Evolutionary conservation across 2,329 filamentous ascomycete genomes (phyloP).

Genomic region (Podosphaera aphanis): DNA sequence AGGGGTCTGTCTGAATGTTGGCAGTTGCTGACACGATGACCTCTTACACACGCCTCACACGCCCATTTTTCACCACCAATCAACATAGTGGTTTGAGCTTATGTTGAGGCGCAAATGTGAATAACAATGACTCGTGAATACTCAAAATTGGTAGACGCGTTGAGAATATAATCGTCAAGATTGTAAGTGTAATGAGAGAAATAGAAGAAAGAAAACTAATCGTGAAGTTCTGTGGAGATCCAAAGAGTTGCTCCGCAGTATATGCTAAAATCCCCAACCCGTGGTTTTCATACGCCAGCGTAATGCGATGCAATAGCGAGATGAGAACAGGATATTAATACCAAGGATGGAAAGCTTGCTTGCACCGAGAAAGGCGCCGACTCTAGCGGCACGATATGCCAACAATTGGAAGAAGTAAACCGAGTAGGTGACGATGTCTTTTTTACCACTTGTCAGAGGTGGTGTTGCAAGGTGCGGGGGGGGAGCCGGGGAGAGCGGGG

Average conservation of each 20-base stretch:
- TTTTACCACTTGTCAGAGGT: too few relatives aligned
- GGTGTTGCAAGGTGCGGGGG: too few relatives aligned
- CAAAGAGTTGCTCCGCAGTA: slow-evolving; percentile 12
- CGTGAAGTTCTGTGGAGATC: slow-evolving; percentile 10
- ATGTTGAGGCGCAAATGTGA: slow-evolving; percentile 8
- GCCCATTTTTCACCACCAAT: slow-evolving; percentile 94
- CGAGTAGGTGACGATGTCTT: too few relatives aligned
- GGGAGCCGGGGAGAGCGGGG: too few relatives aligned
- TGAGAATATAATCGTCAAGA: too few relatives aligned
- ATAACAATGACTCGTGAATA: slow-evolving; percentile 9
- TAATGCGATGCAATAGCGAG: slow-evolving; percentile 10
- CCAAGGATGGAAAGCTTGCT: slow-evolving; percentile 4
- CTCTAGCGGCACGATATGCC: slow-evolving; percentile 14
- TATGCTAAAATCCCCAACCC: slow-evolving; percentile 13
- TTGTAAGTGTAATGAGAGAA: too few relatives aligned
- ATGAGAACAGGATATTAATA: slow-evolving; percentile 11
- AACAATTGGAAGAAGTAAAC: too few relatives aligned
- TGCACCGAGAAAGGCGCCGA: slow-evolving; percentile 16
- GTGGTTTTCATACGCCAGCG: slow-evolving; percentile 13
- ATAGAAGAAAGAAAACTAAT: slow-evolving; percentile 9
- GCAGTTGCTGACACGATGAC: slow-evolving; percentile 96
- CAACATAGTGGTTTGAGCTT: slow-evolving; percentile 32
- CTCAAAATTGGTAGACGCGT: slow-evolving; percentile 8
- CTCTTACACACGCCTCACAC: slow-evolving; percentile 79
- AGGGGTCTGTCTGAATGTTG: slow-evolving; percentile 81